These are phyloP conservation scores for Fusarium hostae DNA, from an alignment of 2,329 filamentous ascomycete genomes.

Conservation along the genomic window DNA sequence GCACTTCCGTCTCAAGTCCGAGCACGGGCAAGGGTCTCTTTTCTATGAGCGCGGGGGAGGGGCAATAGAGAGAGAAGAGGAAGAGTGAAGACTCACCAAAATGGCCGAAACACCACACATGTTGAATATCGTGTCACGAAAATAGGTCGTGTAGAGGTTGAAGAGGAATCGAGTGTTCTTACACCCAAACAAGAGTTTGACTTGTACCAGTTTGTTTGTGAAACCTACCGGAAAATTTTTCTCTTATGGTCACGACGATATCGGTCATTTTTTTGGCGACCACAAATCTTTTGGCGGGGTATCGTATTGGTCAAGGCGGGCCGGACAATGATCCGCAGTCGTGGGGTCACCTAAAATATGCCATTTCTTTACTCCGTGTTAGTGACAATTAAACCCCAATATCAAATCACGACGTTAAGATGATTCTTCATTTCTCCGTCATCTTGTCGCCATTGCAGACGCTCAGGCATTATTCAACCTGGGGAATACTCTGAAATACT, in stretches of 20 bases:
- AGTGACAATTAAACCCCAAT: neutral
- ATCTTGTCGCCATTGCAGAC: neutral
- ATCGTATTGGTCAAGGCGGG: conserved; percentile 28
- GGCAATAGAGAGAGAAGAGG: conserved; percentile 14
- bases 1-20: conserved; percentile 28
- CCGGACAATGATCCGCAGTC: conserved; percentile 28
- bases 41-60: conserved; percentile 27
- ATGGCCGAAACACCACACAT: conserved; percentile 41
- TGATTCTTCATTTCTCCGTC: neutral
- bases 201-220: conserved; percentile 18
- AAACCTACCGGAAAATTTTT: conserved; percentile 29
- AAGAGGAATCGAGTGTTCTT: conserved; percentile 10
- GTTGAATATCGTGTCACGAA: conserved; percentile 22
- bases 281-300: conserved; percentile 29
- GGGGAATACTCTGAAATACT: neutral
- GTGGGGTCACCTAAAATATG: conserved; percentile 8
- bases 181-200: conserved; percentile 18
- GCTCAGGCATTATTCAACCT: accelerated
- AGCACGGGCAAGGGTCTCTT: conserved; percentile 27
- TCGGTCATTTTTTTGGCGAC: conserved; percentile 31
- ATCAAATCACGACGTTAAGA: neutral
- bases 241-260: conserved; percentile 26
- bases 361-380: neutral
- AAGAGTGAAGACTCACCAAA: conserved; percentile 26
- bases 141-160: neutral